Conservation (phyloP, 1,284 basidiomycete species). For the Leccinum pachyderme region DNA sequence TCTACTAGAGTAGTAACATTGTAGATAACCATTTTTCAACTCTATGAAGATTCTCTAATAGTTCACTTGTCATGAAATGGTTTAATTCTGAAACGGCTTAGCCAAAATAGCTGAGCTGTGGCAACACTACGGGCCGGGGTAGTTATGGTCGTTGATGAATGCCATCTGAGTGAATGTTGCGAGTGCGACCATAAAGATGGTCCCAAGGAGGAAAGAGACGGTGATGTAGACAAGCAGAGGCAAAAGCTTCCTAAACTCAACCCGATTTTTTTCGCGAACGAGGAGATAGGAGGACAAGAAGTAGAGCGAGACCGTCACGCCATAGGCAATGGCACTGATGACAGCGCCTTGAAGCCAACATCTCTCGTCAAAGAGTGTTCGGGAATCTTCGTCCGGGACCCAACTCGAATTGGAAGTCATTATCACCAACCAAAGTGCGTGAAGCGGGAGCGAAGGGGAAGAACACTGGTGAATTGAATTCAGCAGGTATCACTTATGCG, state of each 20-base stretch:
- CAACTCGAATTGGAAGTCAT: too few species aligned
- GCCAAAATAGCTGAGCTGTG: too few species aligned
- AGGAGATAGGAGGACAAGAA: background rate
- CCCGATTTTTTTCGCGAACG: background rate
- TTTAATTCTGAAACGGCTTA: too few species aligned
- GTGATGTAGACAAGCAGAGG: background rate
- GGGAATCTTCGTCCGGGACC: background rate
- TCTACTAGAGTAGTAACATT: too few species aligned
- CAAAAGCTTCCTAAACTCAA: background rate
- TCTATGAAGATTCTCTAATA: too few species aligned
- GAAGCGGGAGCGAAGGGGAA: too few species aligned
- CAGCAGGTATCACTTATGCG: too few species aligned
- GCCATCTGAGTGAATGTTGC: background rate
- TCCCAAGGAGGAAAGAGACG: background rate
- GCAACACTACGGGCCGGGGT: too few species aligned
- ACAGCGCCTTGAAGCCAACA: background rate
- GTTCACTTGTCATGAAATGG: too few species aligned
- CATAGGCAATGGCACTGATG: background rate
- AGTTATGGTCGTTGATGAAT: background rate
- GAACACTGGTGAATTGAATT: too few species aligned
- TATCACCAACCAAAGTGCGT: too few species aligned
- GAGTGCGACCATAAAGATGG: background rate
- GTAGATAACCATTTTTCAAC: too few species aligned
- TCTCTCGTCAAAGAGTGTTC: background rate
- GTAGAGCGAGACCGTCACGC: background rate